Percentiles rank a stretch among this genome's conserved stretches.
Conservation (phyloP, 2,329 filamentous ascomycete genomes). For the Hypoxylon sp. region DNA sequence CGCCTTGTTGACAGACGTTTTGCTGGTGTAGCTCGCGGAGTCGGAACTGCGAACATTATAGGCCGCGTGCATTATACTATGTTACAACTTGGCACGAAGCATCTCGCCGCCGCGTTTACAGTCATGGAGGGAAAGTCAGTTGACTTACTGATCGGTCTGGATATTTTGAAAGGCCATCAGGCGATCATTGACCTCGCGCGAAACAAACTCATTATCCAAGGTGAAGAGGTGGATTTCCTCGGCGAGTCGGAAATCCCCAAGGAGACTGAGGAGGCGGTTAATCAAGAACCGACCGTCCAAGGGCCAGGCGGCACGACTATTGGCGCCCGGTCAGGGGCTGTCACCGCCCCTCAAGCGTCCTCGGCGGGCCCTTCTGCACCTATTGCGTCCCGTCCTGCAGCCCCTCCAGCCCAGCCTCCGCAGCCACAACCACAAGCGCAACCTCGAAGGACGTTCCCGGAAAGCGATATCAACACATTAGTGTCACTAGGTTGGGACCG, state of each 20-base stretch:
- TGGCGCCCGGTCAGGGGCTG: conserved; percentile 84
- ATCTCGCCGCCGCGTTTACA: conserved; percentile 94
- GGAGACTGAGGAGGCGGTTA: conserved; percentile 78
- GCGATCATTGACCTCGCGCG: conserved; percentile 90
- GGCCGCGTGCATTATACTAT: conserved; percentile 95
- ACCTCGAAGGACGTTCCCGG: conserved; percentile 61
- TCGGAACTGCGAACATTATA: conserved; percentile 94
- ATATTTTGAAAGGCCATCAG: conserved; percentile 97
- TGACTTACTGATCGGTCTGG: conserved; percentile 90
- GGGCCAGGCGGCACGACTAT: conserved; percentile 93
- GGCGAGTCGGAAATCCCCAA: conserved; percentile 96
- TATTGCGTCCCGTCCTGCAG: conserved; percentile 46
- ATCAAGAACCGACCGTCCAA: conserved; percentile 85
- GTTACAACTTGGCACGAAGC: conserved; percentile 90
- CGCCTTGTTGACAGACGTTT: conserved; percentile 93
- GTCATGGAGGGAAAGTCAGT: conserved; percentile 99
- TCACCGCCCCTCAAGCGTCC: conserved; percentile 67
- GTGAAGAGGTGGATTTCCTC: conserved; percentile 89
- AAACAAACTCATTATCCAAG: conserved; percentile 89
- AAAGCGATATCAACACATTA: conserved; percentile 81
- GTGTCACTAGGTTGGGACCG: conserved; percentile 83
- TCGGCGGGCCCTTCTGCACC: conserved; percentile 50
- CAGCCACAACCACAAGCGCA: conserved; percentile 47
- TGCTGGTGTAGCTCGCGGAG: conserved; percentile 90
- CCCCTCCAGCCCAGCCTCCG: conserved; percentile 46